A percentile compares a stretch with the other conserved stretches of the same genome.
Evolutionary conservation across 2,329 filamentous ascomycete species (phyloP).

Genomic region (Pyrenophora tritici-repentis): DNA sequence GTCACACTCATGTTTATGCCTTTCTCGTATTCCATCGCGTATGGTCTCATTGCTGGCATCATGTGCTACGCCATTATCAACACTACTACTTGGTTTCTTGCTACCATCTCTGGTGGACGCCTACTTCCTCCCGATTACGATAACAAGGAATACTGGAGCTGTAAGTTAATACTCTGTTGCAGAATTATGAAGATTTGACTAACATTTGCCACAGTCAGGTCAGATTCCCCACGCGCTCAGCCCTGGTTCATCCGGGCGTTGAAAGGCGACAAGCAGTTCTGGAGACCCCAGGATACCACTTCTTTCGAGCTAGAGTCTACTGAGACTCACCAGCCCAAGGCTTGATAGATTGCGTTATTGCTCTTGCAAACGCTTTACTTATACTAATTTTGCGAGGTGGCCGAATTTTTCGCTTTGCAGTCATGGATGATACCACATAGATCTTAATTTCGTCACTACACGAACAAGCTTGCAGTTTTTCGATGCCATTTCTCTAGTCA

Average conservation of each 20-base stretch:
- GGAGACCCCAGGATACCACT: slow-evolving; percentile 24
- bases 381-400: too few relatives aligned
- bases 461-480: too few relatives aligned
- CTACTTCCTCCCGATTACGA: slow-evolving; percentile 34
- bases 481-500: too few relatives aligned
- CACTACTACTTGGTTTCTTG: slow-evolving; percentile 60
- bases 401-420: too few relatives aligned
- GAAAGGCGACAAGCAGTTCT: slow-evolving; percentile 33
- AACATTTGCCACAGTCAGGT: slow-evolving; percentile 17
- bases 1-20: slow-evolving; percentile 84
- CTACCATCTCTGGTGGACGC: slow-evolving; percentile 19
- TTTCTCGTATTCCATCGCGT: slow-evolving; percentile 86
- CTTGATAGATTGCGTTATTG: not conserved
- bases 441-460: too few relatives aligned
- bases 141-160: slow-evolving; percentile 38
- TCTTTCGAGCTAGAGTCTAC: slow-evolving; percentile 31
- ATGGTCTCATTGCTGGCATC: slow-evolving; percentile 82
- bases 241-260: slow-evolving; percentile 34
- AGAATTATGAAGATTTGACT: not conserved
- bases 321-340: slow-evolving; percentile 14
- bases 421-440: too few relatives aligned
- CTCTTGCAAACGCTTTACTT: too few relatives aligned
- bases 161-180: slow-evolving; percentile 17
- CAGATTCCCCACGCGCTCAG: slow-evolving; percentile 30
- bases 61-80: slow-evolving; percentile 78